Base-by-base conservation (phyloP, 768 basidiomycete species). In the Collybia sp. region DNA sequence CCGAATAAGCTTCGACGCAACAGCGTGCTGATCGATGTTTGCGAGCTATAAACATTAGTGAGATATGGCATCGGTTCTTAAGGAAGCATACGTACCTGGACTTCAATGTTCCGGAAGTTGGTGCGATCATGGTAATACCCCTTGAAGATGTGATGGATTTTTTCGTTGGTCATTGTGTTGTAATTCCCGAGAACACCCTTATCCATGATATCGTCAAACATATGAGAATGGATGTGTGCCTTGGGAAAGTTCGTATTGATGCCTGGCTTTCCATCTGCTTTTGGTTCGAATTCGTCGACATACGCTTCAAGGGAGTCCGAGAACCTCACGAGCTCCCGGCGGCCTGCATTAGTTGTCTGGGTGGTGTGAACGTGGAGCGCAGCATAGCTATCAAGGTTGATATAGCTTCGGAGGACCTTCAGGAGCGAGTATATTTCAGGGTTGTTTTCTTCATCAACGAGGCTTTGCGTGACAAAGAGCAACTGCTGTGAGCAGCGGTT, bases 131-230 rank as follows among this genome's bases (percentile, higher is more conserved):
- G 43, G 45, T 67, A 70, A 0, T 55, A 47, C 2, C 50, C 49
- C 43, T 60, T 65, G 1, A 66, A 34, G 2, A 58, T 42, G 2
- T 61, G 55, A 52, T 70, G 69, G 32, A 58, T 42, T 1, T 52
- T 49, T 37, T 71, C 65, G 44, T 65, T 66, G 0, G 49, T 52
- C 31, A 58, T 56, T 3, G 64, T 68, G 39, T 59, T 64, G 36
- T 60, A 70, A 33, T 65, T 64, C 0, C 39, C 44, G 0, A 57
- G 46, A 1, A 46, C 62, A 17, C 69, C 70, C 34, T 71, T 72
- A 0, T 2, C 44, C 10, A 45, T 13, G 36, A 73, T 71, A 41
- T 71, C 65, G 33, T 48, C 50, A 34, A 64, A 57, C 0, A 61
- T 19, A 49, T 73, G 70, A 0, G 45, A 39, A 43, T 61, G 61